Evolutionary conservation across 1,284 basidiomycete genomes (phyloP), one percentile per base, ranked within the genome.

Genomic region (Ceratobasidium papillatum): DNA sequence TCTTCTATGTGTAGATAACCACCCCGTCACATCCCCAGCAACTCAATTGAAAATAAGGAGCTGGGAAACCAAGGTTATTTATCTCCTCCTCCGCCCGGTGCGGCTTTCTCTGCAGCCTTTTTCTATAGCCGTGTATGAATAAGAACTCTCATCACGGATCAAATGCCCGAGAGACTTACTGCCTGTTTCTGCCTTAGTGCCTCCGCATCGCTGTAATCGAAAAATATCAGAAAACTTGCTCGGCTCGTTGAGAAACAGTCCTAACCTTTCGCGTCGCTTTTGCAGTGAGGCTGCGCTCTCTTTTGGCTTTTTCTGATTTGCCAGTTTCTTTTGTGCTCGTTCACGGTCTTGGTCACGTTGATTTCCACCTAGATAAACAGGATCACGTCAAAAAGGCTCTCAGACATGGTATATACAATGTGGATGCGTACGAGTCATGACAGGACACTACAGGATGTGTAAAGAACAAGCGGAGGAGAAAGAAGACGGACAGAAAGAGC

Each of bases 221-320:
- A 17, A 62, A 25, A 62, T 0, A 52, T 49, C 17, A 30, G 27
- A 34, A 32, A 12, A 76, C 51, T n/a, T 8, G 27, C 32, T 47
- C 45, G 25, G 7, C 34, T 36, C 14, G 8, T 8, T 36, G 38
- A 56, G 17, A 32, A 12, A 27, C 25, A 52, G 62, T 65, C 88
- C 91, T 82, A 83, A 93, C 92, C 84, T 84, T 83, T 93, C 92
- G 82, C 90, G 90, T 78, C 91, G 87, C 82, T 91, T 90, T 64
- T 87, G 86, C 58, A 93, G 83, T 64, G 73, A 84, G 1, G 84
- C 77, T 0, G 85, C 88, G 78, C 89, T 91, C 81, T 93, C 91
- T 82, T 92, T 93, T 51, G 88, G 81, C 63, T 66, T 75, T 56
- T 76, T 77, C 69, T 65, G 64, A 27, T 71, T 47, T 19, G 85